Evolutionary conservation across 2,329 filamentous ascomycete species (phyloP).

Genomic region (Colletotrichum costaricense): DNA sequence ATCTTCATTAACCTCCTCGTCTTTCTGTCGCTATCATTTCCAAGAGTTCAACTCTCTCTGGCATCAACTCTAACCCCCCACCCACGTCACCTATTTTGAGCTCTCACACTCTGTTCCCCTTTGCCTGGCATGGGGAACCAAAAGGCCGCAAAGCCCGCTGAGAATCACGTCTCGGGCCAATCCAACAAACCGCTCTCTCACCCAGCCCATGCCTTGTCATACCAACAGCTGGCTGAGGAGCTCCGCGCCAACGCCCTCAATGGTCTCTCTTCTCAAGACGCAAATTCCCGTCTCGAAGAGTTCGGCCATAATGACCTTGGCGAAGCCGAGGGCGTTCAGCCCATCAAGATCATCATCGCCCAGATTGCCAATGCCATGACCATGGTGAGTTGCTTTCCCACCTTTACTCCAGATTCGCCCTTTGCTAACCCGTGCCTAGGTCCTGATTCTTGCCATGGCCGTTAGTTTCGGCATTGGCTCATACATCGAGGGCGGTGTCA

Average conservation of each 20-base stretch:
- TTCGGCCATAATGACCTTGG: slow-evolving; percentile 71
- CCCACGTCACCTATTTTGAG: not conserved
- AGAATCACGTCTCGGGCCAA: slow-evolving; percentile 48
- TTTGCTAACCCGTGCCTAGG: not conserved
- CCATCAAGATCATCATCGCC: slow-evolving; percentile 68
- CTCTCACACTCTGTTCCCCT: not conserved
- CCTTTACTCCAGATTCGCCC: accelerated
- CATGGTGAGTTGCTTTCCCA: slow-evolving; percentile 48
- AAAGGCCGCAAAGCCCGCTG: slow-evolving; percentile 20
- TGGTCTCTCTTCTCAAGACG: slow-evolving; percentile 65
- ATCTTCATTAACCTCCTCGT: too few relatives aligned
- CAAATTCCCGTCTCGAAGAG: slow-evolving; percentile 61
- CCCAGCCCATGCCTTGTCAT: slow-evolving; percentile 68
- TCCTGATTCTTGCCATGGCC: slow-evolving; percentile 64
- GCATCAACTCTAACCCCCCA: too few relatives aligned
- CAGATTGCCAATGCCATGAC: slow-evolving; percentile 77
- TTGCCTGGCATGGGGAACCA: slow-evolving; percentile 4
- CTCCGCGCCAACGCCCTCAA: slow-evolving; percentile 63
- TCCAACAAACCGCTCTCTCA: slow-evolving; percentile 58
- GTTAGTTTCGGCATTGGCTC: slow-evolving; percentile 64
- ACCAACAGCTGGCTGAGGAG: slow-evolving; percentile 60
- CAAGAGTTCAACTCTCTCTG: not conserved
- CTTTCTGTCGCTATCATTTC: too few relatives aligned
- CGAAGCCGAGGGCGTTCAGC: slow-evolving; percentile 64
- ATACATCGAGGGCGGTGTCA: slow-evolving; percentile 66